Conservation (phyloP, 1,284 basidiomycete species). For the Microbotryum violaceum region DNA sequence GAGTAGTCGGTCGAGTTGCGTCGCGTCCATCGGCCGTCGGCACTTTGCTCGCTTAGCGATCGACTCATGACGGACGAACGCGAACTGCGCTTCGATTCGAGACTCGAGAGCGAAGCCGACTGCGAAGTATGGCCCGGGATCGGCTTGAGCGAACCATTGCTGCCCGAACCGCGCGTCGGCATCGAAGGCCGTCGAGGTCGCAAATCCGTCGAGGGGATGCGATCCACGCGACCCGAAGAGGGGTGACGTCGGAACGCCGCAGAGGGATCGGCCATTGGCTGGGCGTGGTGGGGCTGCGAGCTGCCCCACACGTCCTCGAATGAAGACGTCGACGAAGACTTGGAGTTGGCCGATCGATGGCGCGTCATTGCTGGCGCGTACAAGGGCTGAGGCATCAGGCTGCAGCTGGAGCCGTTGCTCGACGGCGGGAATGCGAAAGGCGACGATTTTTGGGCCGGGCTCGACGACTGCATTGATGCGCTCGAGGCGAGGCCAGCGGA, state of each 20-base stretch:
- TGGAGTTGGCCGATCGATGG: slow-evolving; percentile 3
- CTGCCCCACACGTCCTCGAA: slow-evolving; percentile 25
- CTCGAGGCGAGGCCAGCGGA: no score
- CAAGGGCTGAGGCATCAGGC: background rate
- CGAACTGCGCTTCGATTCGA: slow-evolving; percentile 25
- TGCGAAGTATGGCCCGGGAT: slow-evolving; percentile 11
- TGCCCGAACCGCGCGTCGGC: background rate
- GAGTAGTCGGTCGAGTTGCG: slow-evolving; percentile 13
- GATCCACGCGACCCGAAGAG: slow-evolving; percentile 20
- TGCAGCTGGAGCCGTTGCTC: background rate
- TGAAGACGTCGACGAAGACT: slow-evolving; percentile 11
- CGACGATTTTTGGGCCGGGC: background rate
- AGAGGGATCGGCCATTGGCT: background rate
- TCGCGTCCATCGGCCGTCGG: slow-evolving; percentile 11
- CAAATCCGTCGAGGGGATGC: slow-evolving; percentile 1
- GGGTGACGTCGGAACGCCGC: slow-evolving; percentile 28
- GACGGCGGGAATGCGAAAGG: background rate
- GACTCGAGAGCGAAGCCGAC: slow-evolving; percentile 28
- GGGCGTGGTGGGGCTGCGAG: no score
- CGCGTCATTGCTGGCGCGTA: slow-evolving; percentile 7
- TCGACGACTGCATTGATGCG: no score
- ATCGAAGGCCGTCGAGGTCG: slow-evolving; percentile 4
- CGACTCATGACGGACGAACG: slow-evolving; percentile 4
- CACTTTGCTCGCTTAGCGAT: slow-evolving; percentile 7
- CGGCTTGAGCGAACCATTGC: slow-evolving; percentile 6